phyloP scores from a whole-genome alignment of 495 filamentous ascomycete species.

The Penicillium egyptiacum region DNA sequence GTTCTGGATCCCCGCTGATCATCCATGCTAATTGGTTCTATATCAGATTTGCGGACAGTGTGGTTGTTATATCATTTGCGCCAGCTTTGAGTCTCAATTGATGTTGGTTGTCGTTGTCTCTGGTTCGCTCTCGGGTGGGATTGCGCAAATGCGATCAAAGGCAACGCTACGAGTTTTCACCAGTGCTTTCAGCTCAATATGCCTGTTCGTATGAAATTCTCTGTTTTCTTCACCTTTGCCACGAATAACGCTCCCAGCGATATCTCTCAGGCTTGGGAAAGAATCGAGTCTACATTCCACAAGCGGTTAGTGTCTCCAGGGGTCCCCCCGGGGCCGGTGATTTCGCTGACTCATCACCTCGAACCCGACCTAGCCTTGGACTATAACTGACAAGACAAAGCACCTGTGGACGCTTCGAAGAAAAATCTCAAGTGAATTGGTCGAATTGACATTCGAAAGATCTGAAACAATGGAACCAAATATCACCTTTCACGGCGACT shows the following conservation, averaged over 20 bases:
- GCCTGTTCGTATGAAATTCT: neutral
- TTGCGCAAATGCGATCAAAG: neutral
- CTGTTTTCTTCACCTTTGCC: neutral
- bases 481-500: neutral
- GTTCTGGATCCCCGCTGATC: constrained; percentile 27
- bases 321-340: too few species aligned
- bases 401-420: neutral
- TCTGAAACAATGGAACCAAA: neutral
- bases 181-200: neutral
- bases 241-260: neutral
- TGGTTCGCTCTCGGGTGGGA: neutral
- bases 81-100: neutral
- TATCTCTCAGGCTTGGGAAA: constrained; percentile 3
- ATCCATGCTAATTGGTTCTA: constrained; percentile 19
- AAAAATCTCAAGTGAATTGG: neutral
- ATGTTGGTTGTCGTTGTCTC: neutral
- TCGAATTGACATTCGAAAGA: neutral
- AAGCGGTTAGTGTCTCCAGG: constrained; percentile 15
- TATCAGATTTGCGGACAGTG: neutral
- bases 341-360: constrained; percentile 5
- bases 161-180: neutral
- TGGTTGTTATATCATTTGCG: neutral
- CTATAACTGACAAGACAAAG: neutral
- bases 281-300: constrained; percentile 13
- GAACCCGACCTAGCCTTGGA: too few species aligned